phyloP scores from a whole-genome alignment of 2,329 filamentous ascomycete genomes.

The Clonostachys solani region DNA sequence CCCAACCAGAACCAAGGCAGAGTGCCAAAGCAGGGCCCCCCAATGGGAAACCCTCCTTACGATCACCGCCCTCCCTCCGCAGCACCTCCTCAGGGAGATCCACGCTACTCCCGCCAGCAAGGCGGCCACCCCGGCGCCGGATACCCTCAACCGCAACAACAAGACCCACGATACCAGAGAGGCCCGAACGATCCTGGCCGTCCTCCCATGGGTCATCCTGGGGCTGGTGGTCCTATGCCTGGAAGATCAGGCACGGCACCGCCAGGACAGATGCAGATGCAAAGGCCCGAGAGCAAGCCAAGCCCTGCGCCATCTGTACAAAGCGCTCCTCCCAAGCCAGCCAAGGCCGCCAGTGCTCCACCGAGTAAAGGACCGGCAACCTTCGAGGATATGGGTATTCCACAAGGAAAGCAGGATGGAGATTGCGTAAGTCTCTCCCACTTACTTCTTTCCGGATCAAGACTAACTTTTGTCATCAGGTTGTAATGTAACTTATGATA shows the following conservation, averaged over 20 bases:
- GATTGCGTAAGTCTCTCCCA: slow-evolving; percentile 70
- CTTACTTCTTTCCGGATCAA: neutral
- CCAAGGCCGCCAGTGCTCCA: slow-evolving; percentile 12
- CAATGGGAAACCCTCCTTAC: too few relatives aligned
- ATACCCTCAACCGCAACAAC: neutral
- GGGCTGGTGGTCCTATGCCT: slow-evolving; percentile 11
- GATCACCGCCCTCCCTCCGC: slow-evolving; percentile 4
- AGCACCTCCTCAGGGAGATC: neutral
- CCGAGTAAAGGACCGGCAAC: slow-evolving; percentile 78
- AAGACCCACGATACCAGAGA: neutral
- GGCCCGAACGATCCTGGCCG: neutral
- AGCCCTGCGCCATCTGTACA: slow-evolving; percentile 16
- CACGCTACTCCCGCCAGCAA: neutral
- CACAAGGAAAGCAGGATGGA: slow-evolving; percentile 73
- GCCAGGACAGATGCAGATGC: slow-evolving; percentile 20
- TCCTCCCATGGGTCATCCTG: slow-evolving; percentile 3
- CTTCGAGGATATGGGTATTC: slow-evolving; percentile 98
- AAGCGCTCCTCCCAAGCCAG: slow-evolving; percentile 19
- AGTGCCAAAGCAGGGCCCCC: slow-evolving; percentile 10
- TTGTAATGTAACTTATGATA: slow-evolving; percentile 1
- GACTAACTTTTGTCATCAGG: neutral
- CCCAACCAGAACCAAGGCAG: slow-evolving; percentile 14
- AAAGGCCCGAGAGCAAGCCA: slow-evolving; percentile 14
- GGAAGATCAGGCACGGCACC: slow-evolving; percentile 31
- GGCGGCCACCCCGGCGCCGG: neutral